Evolutionary conservation across 106 monocot genomes (phyloP), one percentile per base, ranked within the genome.

Genomic region (Dioscorea zingiberensis): DNA sequence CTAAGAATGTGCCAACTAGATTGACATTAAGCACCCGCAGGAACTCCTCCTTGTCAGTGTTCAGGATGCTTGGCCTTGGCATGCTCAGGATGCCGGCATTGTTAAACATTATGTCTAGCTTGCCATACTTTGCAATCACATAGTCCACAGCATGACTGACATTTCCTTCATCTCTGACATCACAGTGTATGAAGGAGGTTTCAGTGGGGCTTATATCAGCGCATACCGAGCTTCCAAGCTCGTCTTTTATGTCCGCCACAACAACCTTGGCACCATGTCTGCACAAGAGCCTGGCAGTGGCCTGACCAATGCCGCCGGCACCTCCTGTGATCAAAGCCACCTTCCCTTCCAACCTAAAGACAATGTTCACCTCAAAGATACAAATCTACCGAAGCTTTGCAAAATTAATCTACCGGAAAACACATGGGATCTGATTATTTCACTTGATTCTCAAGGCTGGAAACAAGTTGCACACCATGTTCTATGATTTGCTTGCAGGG

Each of bases 51-150:
- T 60, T 51, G 44, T 16, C 15, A 65, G 21, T 54, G 57, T 60
- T 44, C 13, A 44, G 10, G 25, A 65, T 67, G 55, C 15, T 54
- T 13, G 30, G 24, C 19, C 15, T 56, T 15, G 27, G 53, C 11
- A 14, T 15, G 16, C 38, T 13, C 13, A 0, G 6, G 27, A 66
- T 44, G 18, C 55, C 55, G 9, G 75, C 69, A 54, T 76, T 76
- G 55, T 69, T 76, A 69, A 76, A 76, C 75, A 76, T 64, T 62
- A 76, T 55, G 56, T 76, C 75, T 8, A 69, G 62, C 69, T 57
- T 68, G 11, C 69, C 69, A 51, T 56, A 54, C 32, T 10, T 46
- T 15, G 15, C 25, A 9, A 62, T 44, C 6, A 19, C n/a, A 17
- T 44, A 19, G 17, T 62, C 62, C 0, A 62, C 44, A 2, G 62